These are phyloP conservation scores for Schwanniomyces sp. DNA, from an alignment of 805 yeast species.

Conservation along the genomic window DNA sequence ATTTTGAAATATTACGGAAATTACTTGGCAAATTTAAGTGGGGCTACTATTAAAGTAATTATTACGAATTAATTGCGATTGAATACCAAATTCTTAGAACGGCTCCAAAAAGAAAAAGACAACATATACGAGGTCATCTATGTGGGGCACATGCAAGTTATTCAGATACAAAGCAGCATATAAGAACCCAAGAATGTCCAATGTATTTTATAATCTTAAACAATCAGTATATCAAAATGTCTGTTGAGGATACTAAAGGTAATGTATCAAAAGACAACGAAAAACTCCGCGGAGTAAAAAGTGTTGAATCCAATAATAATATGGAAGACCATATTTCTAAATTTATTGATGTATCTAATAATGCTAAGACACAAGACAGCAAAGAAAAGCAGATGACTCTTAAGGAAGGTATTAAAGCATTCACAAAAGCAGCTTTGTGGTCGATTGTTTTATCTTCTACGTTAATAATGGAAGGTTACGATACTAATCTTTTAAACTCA, in stretches of 20 bases:
- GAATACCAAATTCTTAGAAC: too few species aligned
- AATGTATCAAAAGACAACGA: constrained; percentile 1
- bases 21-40: too few species aligned
- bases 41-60: too few species aligned
- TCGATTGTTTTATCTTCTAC: constrained; percentile 16
- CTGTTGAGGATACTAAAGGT: constrained; percentile 3
- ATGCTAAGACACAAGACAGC: constrained; percentile 26
- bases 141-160: too few species aligned
- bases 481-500: constrained; percentile 30
- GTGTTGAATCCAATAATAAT: constrained; percentile 9
- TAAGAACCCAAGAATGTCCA: too few species aligned
- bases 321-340: constrained; percentile 33
- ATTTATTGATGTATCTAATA: constrained; percentile 35
- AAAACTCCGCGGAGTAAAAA: constrained; percentile 1
- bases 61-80: too few species aligned
- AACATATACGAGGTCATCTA: too few species aligned
- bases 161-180: too few species aligned
- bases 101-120: too few species aligned
- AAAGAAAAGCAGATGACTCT: constrained; percentile 36
- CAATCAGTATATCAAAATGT: too few species aligned
- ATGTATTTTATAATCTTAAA: too few species aligned
- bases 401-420: constrained; percentile 33
- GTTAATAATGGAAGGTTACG: constrained; percentile 43
- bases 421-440: constrained; percentile 21
- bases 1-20: too few species aligned